phyloP scores from a whole-genome alignment of 768 basidiomycete species.

The Sutorius australiensis region DNA sequence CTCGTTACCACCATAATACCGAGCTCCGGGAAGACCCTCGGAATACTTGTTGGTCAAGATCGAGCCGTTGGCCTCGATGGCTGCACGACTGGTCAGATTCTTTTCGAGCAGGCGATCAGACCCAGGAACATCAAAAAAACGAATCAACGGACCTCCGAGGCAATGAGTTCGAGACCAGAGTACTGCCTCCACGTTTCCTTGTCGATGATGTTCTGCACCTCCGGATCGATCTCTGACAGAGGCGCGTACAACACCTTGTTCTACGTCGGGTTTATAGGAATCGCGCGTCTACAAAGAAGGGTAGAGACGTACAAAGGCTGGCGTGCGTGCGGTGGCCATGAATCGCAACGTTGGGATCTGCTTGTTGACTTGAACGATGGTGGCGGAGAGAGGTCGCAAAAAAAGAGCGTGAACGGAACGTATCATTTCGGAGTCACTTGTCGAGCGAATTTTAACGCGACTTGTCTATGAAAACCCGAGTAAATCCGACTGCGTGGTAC shows the following conservation, averaged over 20 bases:
- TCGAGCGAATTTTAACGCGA: conserved; percentile 18
- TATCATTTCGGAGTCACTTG: conserved; percentile 27
- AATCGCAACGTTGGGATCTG: conserved; percentile 31
- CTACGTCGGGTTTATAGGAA: conserved; percentile 38
- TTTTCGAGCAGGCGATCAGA: conserved; percentile 25
- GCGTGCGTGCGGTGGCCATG: conserved; percentile 61
- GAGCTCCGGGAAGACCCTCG: conserved; percentile 95
- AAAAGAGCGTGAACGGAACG: conserved; percentile 26
- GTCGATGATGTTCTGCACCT: conserved; percentile 96
- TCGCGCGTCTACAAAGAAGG: not conserved
- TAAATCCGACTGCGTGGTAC: conserved; percentile 14
- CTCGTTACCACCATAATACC: conserved; percentile 98
- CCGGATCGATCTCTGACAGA: conserved; percentile 88
- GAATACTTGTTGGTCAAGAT: conserved; percentile 99
- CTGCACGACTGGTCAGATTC: conserved; percentile 95
- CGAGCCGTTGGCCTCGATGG: conserved; percentile 98
- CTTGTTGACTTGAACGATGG: conserved; percentile 23
- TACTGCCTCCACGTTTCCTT: conserved; percentile 99
- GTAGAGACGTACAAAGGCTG: conserved; percentile 51
- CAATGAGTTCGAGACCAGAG: conserved; percentile 96
- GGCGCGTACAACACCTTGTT: conserved; percentile 90
- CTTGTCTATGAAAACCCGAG: conserved; percentile 16
- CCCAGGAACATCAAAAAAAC: not conserved
- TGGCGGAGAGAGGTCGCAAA: conserved; percentile 21
- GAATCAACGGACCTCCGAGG: conserved; percentile 74